phyloP scores from a whole-genome alignment of 352 stramenopile species.

The Pythium aquatile region DNA sequence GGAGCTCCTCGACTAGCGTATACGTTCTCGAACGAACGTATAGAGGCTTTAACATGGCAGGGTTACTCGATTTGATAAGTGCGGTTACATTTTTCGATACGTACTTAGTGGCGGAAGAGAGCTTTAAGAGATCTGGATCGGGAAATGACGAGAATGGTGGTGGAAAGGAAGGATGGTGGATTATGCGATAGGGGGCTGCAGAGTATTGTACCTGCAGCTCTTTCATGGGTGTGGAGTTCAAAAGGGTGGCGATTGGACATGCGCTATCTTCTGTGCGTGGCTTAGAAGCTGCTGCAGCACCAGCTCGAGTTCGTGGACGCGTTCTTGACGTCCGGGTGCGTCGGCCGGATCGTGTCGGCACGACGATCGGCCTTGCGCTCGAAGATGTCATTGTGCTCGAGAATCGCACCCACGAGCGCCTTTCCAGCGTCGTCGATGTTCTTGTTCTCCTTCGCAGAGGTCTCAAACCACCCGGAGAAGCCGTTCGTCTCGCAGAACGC shows the following conservation, averaged over 20 bases:
- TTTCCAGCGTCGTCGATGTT: slow-evolving; percentile 90
- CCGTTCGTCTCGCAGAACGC: slow-evolving; percentile 89
- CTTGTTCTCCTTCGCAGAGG: slow-evolving; percentile 91
- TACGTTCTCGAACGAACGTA: slow-evolving; percentile 18
- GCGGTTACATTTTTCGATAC: neutral
- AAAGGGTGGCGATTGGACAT: neutral
- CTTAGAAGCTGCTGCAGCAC: slow-evolving; percentile 89
- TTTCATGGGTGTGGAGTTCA: neutral
- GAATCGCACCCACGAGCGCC: slow-evolving; percentile 72
- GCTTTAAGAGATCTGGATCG: slow-evolving; percentile 2
- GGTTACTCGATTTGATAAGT: slow-evolving; percentile 9
- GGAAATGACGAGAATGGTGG: neutral
- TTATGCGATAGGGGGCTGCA: neutral
- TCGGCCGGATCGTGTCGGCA: slow-evolving; percentile 74
- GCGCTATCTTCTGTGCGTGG: neutral
- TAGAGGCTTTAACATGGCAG: slow-evolving; percentile 1
- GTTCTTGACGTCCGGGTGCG: slow-evolving; percentile 41
- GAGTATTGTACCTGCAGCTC: neutral
- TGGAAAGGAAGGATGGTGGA: neutral
- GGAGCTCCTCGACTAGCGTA: slow-evolving; percentile 3
- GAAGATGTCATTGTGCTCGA: slow-evolving; percentile 86
- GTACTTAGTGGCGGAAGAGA: neutral
- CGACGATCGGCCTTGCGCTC: slow-evolving; percentile 78
- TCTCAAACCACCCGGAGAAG: slow-evolving; percentile 92
- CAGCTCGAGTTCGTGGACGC: slow-evolving; percentile 49